These are phyloP conservation scores for Arachis stenosperma DNA, from an alignment of 306 rosid genomes.

Conservation along the genomic window DNA sequence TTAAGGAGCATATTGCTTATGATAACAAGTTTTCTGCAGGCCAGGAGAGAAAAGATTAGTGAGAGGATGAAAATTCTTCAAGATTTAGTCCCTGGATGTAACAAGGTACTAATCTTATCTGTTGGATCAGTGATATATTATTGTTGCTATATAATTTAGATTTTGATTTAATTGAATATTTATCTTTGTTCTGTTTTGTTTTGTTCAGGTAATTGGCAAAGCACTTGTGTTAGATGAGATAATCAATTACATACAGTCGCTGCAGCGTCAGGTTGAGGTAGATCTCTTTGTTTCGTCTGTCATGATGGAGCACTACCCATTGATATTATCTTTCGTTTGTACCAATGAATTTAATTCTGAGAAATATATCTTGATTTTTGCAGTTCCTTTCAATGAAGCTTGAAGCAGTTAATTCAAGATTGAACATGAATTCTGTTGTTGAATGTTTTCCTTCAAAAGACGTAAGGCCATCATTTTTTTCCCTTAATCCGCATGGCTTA, in stretches of 20 bases:
- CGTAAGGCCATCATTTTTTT: constrained; percentile 51
- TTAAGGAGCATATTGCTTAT: constrained; percentile 12
- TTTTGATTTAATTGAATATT: background rate
- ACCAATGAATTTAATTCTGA: constrained; percentile 33
- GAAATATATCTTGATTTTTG: constrained; percentile 24
- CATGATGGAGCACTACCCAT: background rate
- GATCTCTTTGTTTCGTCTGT: constrained; percentile 14
- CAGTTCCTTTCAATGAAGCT: constrained; percentile 96
- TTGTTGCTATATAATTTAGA: constrained; percentile 1
- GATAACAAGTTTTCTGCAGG: constrained; percentile 50
- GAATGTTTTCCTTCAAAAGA: constrained; percentile 76
- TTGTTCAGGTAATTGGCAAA: constrained; percentile 81
- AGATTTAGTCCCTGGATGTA: constrained; percentile 94
- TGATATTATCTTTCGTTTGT: background rate
- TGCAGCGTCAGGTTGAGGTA: constrained; percentile 94
- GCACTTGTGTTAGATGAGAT: constrained; percentile 94
- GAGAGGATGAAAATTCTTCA: constrained; percentile 92
- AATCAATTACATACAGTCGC: constrained; percentile 87
- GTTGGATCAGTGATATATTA: constrained; percentile 7
- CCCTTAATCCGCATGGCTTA: background rate
- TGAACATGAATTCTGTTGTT: constrained; percentile 47
- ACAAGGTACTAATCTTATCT: constrained; percentile 60
- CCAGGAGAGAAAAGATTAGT: constrained; percentile 93
- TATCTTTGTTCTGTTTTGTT: background rate
- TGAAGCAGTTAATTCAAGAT: constrained; percentile 83